phyloP scores from a whole-genome alignment of 805 yeast genomes.

The Ogataea sp. region DNA sequence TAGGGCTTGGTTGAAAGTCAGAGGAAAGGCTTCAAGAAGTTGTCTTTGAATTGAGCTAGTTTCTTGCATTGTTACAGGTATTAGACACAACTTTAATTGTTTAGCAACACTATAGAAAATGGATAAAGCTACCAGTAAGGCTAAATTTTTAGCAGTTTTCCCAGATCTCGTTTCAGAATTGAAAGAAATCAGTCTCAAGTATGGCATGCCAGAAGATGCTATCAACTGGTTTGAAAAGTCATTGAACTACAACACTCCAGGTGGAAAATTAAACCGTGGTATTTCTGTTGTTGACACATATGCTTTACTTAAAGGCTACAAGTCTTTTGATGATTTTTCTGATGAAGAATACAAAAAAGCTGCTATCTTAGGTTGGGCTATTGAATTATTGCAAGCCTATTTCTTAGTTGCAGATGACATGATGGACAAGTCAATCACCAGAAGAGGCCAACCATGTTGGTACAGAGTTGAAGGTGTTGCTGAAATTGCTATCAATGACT shows the following conservation, averaged over 20 bases:
- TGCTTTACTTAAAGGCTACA: constrained; percentile 62
- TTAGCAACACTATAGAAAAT: constrained; percentile 6
- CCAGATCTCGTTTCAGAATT: constrained; percentile 75
- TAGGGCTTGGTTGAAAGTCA: no score
- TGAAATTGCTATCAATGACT: constrained; percentile 93
- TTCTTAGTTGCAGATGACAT: constrained; percentile 97
- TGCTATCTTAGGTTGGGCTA: constrained; percentile 90
- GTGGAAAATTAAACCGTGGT: constrained; percentile 96
- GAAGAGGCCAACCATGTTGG: constrained; percentile 99
- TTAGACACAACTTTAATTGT: background rate
- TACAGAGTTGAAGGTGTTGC: constrained; percentile 73
- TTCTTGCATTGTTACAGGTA: no score
- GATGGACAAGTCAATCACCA: constrained; percentile 94
- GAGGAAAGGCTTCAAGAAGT: no score
- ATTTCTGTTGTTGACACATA: constrained; percentile 92
- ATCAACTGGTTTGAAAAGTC: constrained; percentile 72
- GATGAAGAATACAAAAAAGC: constrained; percentile 72
- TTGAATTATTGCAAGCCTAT: constrained; percentile 92
- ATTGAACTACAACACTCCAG: constrained; percentile 83
- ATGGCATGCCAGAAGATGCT: constrained; percentile 84
- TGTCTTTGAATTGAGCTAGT: no score
- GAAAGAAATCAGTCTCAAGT: constrained; percentile 46
- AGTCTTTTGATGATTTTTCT: constrained; percentile 47
- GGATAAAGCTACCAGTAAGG: constrained; percentile 35
- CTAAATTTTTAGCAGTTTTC: constrained; percentile 58